Evolutionary conservation across 2,329 filamentous ascomycete genomes (phyloP), one percentile per base, ranked within the genome.

Genomic region (Colletotrichum orbiculare): DNA sequence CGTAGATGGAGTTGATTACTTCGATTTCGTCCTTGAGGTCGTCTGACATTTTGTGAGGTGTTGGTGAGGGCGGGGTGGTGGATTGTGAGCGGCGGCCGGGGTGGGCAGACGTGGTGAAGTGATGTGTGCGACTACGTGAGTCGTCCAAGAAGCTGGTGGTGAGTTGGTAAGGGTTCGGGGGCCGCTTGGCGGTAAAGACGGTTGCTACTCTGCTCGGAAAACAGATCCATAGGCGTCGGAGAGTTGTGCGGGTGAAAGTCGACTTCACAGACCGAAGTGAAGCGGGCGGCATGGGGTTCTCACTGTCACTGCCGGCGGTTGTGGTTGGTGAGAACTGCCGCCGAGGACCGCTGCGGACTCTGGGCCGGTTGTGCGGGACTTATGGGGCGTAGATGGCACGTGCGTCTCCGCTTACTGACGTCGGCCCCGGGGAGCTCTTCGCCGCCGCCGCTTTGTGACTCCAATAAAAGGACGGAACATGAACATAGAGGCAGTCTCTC

Each of bases 1-100:
- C 90, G 78, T 94, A 96, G 69, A 96, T 96, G 59, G 92, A 92
- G 77, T 95, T 96, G 73, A 96, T 90, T 67, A 91, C 92, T 73
- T 90, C 90, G 37, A 94, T 80, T 75, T 96, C 92, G 77, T 96
- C 92, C 53, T 78, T 76, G 34, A 69, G 56, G 35, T 69, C 67
- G 52, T 67, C 67, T 33, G 66, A 67, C 63, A 68, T 63, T 37
- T 47, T 53, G 33, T 46, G 17, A 3, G 33, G 12, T 45, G 11
- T 34, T 45, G 42, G 42, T 12, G 12, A n/a, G 10, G 42, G 6
- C n/a, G 43, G 43, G 46, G 49, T 25, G 33, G 11, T 10, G 37
- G 3, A 17, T 13, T 37, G 5, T 11, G 17, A n/a, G 46, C 13
- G 17, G 9, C 2, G 38, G 25, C 46, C 15, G 38, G 39, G 8